Evolutionary conservation across 345 rosid species (phyloP).

Genomic region (Kandelia obovata): DNA sequence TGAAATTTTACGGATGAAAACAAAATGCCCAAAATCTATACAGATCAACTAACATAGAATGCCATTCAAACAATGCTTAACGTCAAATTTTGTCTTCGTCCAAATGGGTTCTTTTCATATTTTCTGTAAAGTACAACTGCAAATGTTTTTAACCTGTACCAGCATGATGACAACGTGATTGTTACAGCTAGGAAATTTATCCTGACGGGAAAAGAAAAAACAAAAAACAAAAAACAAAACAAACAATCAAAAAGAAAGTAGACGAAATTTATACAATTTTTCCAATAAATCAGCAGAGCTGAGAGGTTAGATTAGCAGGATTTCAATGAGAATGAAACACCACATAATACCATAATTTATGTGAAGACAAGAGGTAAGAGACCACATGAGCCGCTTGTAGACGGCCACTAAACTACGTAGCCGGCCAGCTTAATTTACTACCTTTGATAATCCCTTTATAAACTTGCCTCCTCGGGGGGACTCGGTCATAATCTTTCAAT

Average conservation of each 20-base stretch:
- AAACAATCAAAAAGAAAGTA: not conserved
- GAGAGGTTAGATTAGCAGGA: not conserved
- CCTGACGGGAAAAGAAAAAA: too few relatives aligned
- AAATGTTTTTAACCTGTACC: too few relatives aligned
- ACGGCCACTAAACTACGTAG: constrained; percentile 30
- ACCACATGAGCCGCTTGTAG: constrained; percentile 34
- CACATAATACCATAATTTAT: not conserved
- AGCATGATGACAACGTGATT: not conserved
- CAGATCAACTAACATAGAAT: not conserved
- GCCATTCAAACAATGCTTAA: not conserved
- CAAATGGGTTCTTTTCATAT: too few relatives aligned
- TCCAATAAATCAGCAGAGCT: not conserved
- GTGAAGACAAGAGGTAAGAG: constrained; percentile 29
- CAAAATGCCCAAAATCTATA: not conserved
- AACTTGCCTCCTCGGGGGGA: constrained; percentile 25
- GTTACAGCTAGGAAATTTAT: not conserved
- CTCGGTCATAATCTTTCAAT: constrained; percentile 18
- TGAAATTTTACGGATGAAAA: not conserved
- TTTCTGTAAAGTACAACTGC: too few relatives aligned
- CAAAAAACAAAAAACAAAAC: not conserved
- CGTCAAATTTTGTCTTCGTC: not conserved
- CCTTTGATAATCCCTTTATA: constrained; percentile 28
- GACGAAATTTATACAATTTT: not conserved
- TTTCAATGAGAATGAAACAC: not conserved
- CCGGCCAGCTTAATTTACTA: constrained; percentile 18